A percentile compares a stretch with the other conserved stretches of the same genome.
Evolutionary conservation across 1,284 basidiomycete genomes (phyloP).

Genomic region (Moesziomyces sp.): DNA sequence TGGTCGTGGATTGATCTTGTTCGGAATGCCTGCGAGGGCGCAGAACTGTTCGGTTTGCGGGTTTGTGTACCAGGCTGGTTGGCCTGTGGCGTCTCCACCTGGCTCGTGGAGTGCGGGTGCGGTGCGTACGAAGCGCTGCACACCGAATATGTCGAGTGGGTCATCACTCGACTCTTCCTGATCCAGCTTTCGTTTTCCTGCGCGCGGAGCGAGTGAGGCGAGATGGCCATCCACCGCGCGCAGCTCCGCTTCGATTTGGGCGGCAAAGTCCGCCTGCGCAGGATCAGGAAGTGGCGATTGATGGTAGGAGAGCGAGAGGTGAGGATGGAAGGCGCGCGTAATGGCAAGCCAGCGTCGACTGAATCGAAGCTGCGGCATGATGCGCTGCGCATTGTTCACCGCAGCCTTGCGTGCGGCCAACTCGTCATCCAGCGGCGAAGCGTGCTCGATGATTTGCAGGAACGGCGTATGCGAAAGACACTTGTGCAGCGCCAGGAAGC

Average conservation of each 20-base stretch:
- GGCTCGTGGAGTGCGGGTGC: constrained; percentile 70
- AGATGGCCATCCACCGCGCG: constrained; percentile 73
- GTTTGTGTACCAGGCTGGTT: constrained; percentile 80
- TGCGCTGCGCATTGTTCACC: constrained; percentile 20
- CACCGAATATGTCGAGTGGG: constrained; percentile 22
- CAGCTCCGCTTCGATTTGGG: constrained; percentile 68
- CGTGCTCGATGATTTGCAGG: constrained; percentile 69
- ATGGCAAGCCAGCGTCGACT: constrained; percentile 93
- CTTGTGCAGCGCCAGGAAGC: constrained; percentile 92
- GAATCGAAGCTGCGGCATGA: constrained; percentile 71
- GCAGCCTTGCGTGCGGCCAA: constrained; percentile 24
- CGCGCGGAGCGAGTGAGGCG: constrained; percentile 72
- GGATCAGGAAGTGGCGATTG: constrained; percentile 75
- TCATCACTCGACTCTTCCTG: constrained; percentile 60
- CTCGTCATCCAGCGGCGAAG: constrained; percentile 28
- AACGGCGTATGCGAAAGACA: constrained; percentile 84
- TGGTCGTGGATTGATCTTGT: constrained; percentile 68
- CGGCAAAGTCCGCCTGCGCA: constrained; percentile 69
- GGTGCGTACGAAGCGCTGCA: constrained; percentile 56
- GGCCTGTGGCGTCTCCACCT: constrained; percentile 64
- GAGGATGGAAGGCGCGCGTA: constrained; percentile 83
- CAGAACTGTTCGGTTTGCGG: constrained; percentile 91
- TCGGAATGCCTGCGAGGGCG: constrained; percentile 79
- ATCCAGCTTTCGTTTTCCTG: constrained; percentile 66
- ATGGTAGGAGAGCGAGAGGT: constrained; percentile 74